Evolutionary conservation across 2,329 filamentous ascomycete species (phyloP), one percentile per base, ranked within the genome.

Genomic region (Penicillium sp.): DNA sequence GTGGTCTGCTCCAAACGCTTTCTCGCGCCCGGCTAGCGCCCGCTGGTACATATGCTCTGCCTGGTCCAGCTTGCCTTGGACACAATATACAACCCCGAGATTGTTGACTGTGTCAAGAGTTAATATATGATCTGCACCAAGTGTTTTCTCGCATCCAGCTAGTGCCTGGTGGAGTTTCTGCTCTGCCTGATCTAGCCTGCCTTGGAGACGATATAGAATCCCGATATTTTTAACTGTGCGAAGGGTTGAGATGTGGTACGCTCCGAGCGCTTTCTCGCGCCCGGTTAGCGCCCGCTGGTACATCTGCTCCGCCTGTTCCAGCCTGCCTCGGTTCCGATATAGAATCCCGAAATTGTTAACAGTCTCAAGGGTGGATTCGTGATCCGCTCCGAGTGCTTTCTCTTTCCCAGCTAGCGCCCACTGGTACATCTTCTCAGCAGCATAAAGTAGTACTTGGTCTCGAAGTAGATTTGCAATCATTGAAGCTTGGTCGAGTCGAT

Each of bases 41-140:
- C 45, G 45, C 14, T 31, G 13, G n/a, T 33, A 33, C 25, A 48
- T 41, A 36, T 48, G 9, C 25, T 48, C 25, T 10, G 36, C 45
- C 45, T 24, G 6, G 2, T 31, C 22, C 18, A 41, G 28, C 11
- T 30, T 30, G 4, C 28, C 28, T 14, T 30, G 28, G 4, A 11
- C 10, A 11, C 11, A 30, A 14, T 30, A 30, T 11, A 30, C 4
- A 30, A 13, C 9, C 9, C 28, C 28, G 24, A 47, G 35, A 24
- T 31, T 40, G 18, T 47, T 47, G 45, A 47, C 35, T 13, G 24
- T 47, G n/a, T 39, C 11, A n/a, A 47, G 45, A 5, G 45, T 40
- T 2, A 24, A 47, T 1, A 5, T n/a, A 13, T 47, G 54, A 39
- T 18, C 51, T 24, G 2, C 10, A 13, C 43, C 43, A 3, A 25